A percentile compares a stretch with the other conserved stretches of the same genome.
These are phyloP conservation scores for Pichia sp. DNA, from an alignment of 1,139 yeast species.

Conservation along the genomic window DNA sequence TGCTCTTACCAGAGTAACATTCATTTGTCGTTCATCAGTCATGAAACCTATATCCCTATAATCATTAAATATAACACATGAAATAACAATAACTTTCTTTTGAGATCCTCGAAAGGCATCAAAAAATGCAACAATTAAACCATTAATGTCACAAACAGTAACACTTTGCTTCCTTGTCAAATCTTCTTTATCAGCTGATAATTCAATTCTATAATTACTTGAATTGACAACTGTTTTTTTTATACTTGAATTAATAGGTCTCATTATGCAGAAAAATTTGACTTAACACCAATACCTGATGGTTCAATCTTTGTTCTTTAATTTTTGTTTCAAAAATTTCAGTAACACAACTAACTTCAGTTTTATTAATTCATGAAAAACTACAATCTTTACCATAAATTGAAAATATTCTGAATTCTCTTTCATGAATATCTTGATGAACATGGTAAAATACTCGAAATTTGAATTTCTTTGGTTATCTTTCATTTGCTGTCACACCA, in stretches of 20 bases:
- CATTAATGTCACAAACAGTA: slow-evolving; percentile 51
- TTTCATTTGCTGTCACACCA: slow-evolving; percentile 49
- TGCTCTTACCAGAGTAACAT: slow-evolving; percentile 89
- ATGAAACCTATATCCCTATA: slow-evolving; percentile 76
- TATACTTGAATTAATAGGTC: slow-evolving; percentile 47
- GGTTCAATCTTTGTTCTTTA: slow-evolving; percentile 45
- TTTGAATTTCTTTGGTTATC: slow-evolving; percentile 24
- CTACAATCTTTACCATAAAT: slow-evolving; percentile 18
- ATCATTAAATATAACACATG: slow-evolving; percentile 87
- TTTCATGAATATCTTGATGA: slow-evolving; percentile 14
- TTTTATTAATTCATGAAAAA: slow-evolving; percentile 32
- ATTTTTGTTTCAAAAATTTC: slow-evolving; percentile 43
- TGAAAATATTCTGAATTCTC: slow-evolving; percentile 17
- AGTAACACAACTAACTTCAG: slow-evolving; percentile 43
- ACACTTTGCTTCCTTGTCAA: slow-evolving; percentile 17
- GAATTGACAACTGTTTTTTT: slow-evolving; percentile 53
- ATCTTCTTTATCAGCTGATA: slow-evolving; percentile 30
- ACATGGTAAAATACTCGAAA: slow-evolving; percentile 24
- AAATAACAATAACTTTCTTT: slow-evolving; percentile 76
- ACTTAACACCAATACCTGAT: slow-evolving; percentile 54
- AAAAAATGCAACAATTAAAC: slow-evolving; percentile 69
- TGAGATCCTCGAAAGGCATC: slow-evolving; percentile 97
- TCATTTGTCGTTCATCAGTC: slow-evolving; percentile 79
- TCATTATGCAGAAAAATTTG: slow-evolving; percentile 68
- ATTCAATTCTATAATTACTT: slow-evolving; percentile 37